Conservation (phyloP, 495 filamentous ascomycete genomes). For the Penicillium manginii region DNA sequence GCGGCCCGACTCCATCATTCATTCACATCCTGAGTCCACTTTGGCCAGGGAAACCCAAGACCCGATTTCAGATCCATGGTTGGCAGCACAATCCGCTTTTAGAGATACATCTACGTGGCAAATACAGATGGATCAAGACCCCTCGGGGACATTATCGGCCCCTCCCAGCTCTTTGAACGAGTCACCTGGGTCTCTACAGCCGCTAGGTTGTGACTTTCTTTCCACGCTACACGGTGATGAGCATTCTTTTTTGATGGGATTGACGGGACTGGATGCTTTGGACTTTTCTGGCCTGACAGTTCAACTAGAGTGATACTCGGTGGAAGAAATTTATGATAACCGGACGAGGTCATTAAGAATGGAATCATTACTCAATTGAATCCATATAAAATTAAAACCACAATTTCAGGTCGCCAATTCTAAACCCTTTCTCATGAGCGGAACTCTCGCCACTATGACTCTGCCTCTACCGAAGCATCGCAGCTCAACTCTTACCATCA, state of each 20-base stretch:
- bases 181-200: neutral
- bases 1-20: neutral
- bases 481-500: neutral
- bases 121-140: neutral
- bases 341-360: no score
- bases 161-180: neutral
- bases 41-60: neutral
- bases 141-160: neutral
- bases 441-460: no score
- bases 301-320: conserved; percentile 2
- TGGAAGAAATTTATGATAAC: no score
- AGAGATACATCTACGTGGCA: neutral
- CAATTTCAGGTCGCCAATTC: no score
- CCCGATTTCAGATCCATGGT: neutral
- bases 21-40: neutral
- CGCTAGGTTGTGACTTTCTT: conserved; percentile 4
- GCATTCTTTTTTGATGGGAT: conserved; percentile 27
- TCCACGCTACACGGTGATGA: conserved; percentile 21
- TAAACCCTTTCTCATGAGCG: no score
- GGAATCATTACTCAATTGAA: no score
- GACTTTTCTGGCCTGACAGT: conserved; percentile 24
- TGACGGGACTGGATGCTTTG: conserved; percentile 29
- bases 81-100: neutral
- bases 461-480: no score
- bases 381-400: no score